Conservation (phyloP, 345 rosid species). For the Carallia pectinifolia region DNA sequence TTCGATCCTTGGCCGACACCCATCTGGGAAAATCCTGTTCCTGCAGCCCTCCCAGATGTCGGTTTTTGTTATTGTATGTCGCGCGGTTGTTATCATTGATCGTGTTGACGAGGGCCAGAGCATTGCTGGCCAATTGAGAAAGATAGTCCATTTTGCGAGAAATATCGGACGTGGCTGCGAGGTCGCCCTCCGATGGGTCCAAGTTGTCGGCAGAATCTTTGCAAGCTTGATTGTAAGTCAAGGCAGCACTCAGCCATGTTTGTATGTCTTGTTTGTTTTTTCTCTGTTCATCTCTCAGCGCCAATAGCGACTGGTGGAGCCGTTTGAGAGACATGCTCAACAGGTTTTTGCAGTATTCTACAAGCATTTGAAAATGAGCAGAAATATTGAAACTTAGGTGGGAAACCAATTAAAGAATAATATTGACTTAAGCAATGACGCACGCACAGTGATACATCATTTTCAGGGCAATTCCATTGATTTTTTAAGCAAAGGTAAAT, state of each 20-base stretch:
- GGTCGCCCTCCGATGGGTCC: conserved; percentile 10
- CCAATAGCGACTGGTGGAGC: conserved; percentile 51
- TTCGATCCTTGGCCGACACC: conserved; percentile 51
- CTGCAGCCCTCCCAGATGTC: conserved; percentile 10
- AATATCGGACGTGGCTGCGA: conserved; percentile 29
- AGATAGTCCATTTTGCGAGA: conserved; percentile 61
- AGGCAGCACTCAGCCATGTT: conserved; percentile 79
- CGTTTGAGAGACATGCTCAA: conserved; percentile 51
- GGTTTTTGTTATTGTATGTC: background rate
- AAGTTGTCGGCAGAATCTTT: conserved; percentile 46
- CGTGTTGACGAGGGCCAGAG: conserved; percentile 54
- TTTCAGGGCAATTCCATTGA: background rate
- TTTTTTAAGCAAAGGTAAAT: background rate
- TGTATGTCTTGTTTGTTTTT: conserved; percentile 51
- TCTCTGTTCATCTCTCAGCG: conserved; percentile 34
- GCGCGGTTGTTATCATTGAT: conserved; percentile 4
- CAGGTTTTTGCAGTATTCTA: conserved; percentile 53
- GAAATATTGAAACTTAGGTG: background rate
- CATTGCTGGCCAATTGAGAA: conserved; percentile 50
- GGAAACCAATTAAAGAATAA: background rate
- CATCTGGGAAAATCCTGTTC: conserved; percentile 42
- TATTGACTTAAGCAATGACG: background rate
- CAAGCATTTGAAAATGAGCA: background rate
- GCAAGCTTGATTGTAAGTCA: conserved; percentile 73
- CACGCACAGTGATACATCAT: background rate